Conservation (phyloP, 331 rosid species). For the Acacia pycnantha region DNA sequence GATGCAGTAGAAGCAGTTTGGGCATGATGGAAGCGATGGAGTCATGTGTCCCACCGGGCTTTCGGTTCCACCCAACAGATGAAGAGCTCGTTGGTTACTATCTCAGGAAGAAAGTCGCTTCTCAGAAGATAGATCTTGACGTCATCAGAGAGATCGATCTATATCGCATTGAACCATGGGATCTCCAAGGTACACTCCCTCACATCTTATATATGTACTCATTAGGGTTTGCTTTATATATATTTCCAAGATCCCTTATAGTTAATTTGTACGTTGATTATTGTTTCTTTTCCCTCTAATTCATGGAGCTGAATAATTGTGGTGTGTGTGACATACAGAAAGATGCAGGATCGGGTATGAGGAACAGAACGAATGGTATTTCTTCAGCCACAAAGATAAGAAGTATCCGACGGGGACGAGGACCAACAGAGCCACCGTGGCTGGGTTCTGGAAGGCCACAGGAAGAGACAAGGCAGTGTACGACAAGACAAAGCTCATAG, state of each 20-base stretch:
- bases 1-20: conserved; percentile 52
- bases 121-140: conserved; percentile 94
- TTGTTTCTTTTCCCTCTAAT: not conserved
- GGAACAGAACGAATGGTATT: conserved; percentile 95
- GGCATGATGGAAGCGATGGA: conserved; percentile 65
- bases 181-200: conserved; percentile 71
- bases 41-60: conserved; percentile 94
- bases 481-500: conserved; percentile 70
- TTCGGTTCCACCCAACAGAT: conserved; percentile 96
- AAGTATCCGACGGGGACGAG: conserved; percentile 87
- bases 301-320: not conserved
- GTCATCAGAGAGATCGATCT: conserved; percentile 96
- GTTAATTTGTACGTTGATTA: not conserved
- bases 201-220: not conserved
- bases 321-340: conserved; percentile 40
- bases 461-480: conserved; percentile 95
- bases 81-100: conserved; percentile 96
- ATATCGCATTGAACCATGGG: conserved; percentile 98
- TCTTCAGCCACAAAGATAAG: conserved; percentile 94
- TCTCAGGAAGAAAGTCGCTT: conserved; percentile 86
- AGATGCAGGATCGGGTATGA: conserved; percentile 93
- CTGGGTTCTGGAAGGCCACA: conserved; percentile 97
- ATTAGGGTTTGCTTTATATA: conserved; percentile 1
- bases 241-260: not conserved
- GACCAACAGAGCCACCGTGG: conserved; percentile 91